Conservation (phyloP, 2,329 filamentous ascomycete genomes). For the Colletotrichum sp. region DNA sequence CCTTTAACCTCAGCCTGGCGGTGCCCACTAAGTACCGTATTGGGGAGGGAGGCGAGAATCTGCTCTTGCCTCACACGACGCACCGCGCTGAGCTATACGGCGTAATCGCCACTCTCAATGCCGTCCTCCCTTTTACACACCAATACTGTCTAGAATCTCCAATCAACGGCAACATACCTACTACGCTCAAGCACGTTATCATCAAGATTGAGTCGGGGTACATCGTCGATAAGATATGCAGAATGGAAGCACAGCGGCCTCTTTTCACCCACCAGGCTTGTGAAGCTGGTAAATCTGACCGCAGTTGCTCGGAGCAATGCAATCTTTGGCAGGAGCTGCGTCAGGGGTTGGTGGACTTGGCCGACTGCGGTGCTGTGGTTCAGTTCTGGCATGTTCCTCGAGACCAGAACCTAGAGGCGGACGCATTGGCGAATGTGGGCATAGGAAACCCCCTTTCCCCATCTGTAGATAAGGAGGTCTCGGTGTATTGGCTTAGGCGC, state of each 20-base stretch:
- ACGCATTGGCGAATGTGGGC: neutral
- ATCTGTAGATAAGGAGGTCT: accelerated
- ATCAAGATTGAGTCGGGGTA: neutral
- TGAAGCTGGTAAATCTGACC: too few relatives aligned
- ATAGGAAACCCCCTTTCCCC: neutral
- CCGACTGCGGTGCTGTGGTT: neutral
- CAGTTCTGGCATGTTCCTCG: neutral
- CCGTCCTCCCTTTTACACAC: accelerated
- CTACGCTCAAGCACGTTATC: neutral
- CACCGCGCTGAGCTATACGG: neutral
- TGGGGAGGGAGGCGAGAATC: neutral
- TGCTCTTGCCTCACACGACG: accelerated
- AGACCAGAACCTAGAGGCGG: neutral
- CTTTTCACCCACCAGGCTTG: accelerated
- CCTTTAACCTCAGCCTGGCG: neutral
- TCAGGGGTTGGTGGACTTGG: neutral
- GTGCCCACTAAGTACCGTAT: accelerated
- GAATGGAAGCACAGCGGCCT: neutral
- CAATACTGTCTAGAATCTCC: accelerated
- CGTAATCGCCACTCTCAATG: neutral
- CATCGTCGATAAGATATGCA: neutral
- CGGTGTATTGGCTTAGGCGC: accelerated
- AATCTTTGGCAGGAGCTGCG: neutral
- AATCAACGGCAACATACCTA: accelerated
- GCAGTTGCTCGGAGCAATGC: neutral